Percentiles rank a stretch among this genome's conserved stretches.
Conservation (phyloP, 2,329 filamentous ascomycete species). For the Colletotrichum acutatum region DNA sequence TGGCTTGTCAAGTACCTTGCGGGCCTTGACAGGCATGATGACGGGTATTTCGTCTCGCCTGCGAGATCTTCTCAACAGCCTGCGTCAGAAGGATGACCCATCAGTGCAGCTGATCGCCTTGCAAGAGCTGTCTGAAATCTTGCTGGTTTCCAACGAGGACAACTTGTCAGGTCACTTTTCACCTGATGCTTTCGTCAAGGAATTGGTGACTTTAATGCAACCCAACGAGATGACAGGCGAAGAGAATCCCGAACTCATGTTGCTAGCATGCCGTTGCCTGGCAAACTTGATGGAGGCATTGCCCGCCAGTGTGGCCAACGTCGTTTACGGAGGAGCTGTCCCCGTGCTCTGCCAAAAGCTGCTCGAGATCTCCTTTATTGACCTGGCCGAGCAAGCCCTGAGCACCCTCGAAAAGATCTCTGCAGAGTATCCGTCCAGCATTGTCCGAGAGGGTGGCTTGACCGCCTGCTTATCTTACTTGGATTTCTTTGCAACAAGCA, state of each 20-base stretch:
- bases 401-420: slow-evolving; percentile 99
- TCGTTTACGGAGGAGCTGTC: slow-evolving; percentile 97
- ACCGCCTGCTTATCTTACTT: slow-evolving; percentile 96
- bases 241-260: slow-evolving; percentile 96
- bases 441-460: slow-evolving; percentile 93
- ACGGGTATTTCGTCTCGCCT: slow-evolving; percentile 83
- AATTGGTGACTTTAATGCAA: slow-evolving; percentile 92
- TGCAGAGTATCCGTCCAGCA: slow-evolving; percentile 92
- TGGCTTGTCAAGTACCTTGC: slow-evolving; percentile 81
- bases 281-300: slow-evolving; percentile 98
- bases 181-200: slow-evolving; percentile 94
- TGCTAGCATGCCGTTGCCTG: slow-evolving; percentile 92
- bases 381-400: slow-evolving; percentile 94
- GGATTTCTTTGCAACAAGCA: slow-evolving; percentile 97
- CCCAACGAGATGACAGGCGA: slow-evolving; percentile 84
- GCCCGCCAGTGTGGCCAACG: slow-evolving; percentile 90
- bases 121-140: slow-evolving; percentile 91
- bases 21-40: slow-evolving; percentile 92
- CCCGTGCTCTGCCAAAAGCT: slow-evolving; percentile 95
- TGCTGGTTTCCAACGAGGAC: slow-evolving; percentile 96
- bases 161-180: slow-evolving; percentile 95
- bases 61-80: slow-evolving; percentile 78
- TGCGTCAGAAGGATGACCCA: slow-evolving; percentile 86
- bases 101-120: slow-evolving; percentile 91
- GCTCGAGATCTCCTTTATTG: slow-evolving; percentile 95